These are phyloP conservation scores for Lipomyces yamanashiensis DNA, from an alignment of 805 yeast species.

Conservation along the genomic window DNA sequence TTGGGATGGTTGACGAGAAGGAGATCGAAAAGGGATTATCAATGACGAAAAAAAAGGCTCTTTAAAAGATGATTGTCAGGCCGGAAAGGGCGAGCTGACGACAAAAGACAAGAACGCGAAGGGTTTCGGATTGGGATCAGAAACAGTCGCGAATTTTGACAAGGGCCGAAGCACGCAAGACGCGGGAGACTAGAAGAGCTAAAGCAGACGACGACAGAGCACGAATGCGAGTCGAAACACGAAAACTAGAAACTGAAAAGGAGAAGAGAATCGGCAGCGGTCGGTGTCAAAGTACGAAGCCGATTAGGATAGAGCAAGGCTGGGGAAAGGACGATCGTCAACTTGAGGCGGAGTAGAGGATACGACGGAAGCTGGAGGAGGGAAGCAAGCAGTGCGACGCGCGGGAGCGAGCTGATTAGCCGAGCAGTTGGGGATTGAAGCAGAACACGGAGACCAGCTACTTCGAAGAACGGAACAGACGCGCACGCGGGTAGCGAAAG, in stretches of 20 bases:
- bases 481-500: neutral
- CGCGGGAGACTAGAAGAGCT: neutral
- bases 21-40: neutral
- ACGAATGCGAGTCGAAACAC: neutral
- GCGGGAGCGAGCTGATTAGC: neutral
- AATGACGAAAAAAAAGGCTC: neutral
- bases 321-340: neutral
- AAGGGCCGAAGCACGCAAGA: conserved; percentile 17
- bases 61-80: neutral
- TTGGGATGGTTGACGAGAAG: neutral
- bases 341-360: conserved; percentile 5
- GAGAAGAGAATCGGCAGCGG: neutral
- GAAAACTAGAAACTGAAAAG: neutral
- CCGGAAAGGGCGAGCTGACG: neutral
- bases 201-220: conserved; percentile 6
- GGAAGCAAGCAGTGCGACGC: conserved; percentile 10
- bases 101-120: conserved; percentile 10
- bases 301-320: neutral
- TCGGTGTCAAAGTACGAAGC: too few species aligned
- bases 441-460: neutral
- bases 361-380: conserved; percentile 2
- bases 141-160: conserved; percentile 17
- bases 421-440: too few species aligned
- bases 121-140: conserved; percentile 19
- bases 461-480: neutral